Percentiles rank a stretch among this genome's conserved stretches.
Conservation (phyloP, 495 filamentous ascomycete species). For the Neurospora sp. region DNA sequence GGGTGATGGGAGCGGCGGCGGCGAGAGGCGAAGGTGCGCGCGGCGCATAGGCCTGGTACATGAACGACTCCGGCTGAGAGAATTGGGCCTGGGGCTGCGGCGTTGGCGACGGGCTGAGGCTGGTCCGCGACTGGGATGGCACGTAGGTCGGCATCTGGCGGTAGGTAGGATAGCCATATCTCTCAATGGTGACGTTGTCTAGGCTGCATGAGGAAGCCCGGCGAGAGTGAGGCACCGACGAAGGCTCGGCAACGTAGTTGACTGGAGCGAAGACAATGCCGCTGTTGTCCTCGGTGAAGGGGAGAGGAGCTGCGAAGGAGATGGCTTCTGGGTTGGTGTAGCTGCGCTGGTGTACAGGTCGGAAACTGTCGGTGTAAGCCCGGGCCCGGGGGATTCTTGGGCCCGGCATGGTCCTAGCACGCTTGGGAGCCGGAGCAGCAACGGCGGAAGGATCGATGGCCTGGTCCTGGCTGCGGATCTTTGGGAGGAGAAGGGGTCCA, state of each 20-base stretch:
- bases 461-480: slow-evolving; percentile 80
- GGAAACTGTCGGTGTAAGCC: slow-evolving; percentile 25
- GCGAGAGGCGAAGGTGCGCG: slow-evolving; percentile 41
- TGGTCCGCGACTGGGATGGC: slow-evolving; percentile 28
- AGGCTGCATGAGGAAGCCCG: slow-evolving; percentile 61
- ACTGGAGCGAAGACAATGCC: slow-evolving; percentile 55
- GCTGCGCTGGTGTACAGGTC: slow-evolving; percentile 49
- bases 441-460: slow-evolving; percentile 35
- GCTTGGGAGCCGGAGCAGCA: slow-evolving; percentile 27
- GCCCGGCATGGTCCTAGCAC: slow-evolving; percentile 27
- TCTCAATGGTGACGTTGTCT: slow-evolving; percentile 54
- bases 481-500: slow-evolving; percentile 75
- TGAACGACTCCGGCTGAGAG: slow-evolving; percentile 30
- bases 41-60: slow-evolving; percentile 34
- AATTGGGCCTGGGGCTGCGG: slow-evolving; percentile 22
- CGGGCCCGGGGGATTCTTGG: slow-evolving; percentile 5
- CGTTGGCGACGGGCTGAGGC: slow-evolving; percentile 21
- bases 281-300: slow-evolving; percentile 25
- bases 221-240: slow-evolving; percentile 39
- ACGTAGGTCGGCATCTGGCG: slow-evolving; percentile 64
- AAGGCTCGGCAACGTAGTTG: slow-evolving; percentile 40
- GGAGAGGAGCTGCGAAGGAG: slow-evolving; percentile 38
- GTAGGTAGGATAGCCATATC: slow-evolving; percentile 73
- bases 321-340: slow-evolving; percentile 55
- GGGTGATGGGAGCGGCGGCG: slow-evolving; percentile 26